Percentiles rank a stretch among this genome's conserved stretches.
These are phyloP conservation scores for Daldinia decipiens DNA, from an alignment of 495 filamentous ascomycete species.

Conservation along the genomic window DNA sequence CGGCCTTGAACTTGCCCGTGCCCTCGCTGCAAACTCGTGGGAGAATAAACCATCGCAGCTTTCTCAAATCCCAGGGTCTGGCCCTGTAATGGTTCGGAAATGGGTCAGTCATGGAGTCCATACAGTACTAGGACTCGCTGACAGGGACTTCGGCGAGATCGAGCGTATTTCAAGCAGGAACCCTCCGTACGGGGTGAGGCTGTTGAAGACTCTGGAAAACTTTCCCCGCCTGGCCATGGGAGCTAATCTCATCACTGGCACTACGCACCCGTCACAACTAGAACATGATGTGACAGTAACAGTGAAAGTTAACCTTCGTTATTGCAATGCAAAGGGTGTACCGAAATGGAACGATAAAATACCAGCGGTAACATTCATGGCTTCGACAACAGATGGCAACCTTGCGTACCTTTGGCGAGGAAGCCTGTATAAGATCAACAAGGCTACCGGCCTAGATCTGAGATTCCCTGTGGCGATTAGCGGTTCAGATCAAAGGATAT, in stretches of 20 bases:
- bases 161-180: constrained; percentile 81
- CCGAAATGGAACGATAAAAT: constrained; percentile 68
- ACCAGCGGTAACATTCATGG: constrained; percentile 78
- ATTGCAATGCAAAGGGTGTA: constrained; percentile 73
- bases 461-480: constrained; percentile 69
- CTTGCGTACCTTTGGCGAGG: constrained; percentile 81
- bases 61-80: constrained; percentile 87
- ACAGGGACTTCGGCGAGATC: constrained; percentile 73
- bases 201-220: constrained; percentile 68
- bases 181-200: constrained; percentile 80
- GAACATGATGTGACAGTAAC: constrained; percentile 61
- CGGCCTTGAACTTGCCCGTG: constrained; percentile 81
- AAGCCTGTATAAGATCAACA: constrained; percentile 73
- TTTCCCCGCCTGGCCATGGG: constrained; percentile 80
- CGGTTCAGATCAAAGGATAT: constrained; percentile 65
- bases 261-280: constrained; percentile 49
- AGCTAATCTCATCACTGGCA: constrained; percentile 45
- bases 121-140: constrained; percentile 75
- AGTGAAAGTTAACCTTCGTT: constrained; percentile 75
- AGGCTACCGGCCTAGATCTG: constrained; percentile 64
- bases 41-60: constrained; percentile 85
- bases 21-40: constrained; percentile 83
- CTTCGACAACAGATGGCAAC: constrained; percentile 77
- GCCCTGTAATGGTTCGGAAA: constrained; percentile 79
- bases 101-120: constrained; percentile 75